Evolutionary conservation across 306 rosid genomes (phyloP).

Genomic region (Datisca glomerata): DNA sequence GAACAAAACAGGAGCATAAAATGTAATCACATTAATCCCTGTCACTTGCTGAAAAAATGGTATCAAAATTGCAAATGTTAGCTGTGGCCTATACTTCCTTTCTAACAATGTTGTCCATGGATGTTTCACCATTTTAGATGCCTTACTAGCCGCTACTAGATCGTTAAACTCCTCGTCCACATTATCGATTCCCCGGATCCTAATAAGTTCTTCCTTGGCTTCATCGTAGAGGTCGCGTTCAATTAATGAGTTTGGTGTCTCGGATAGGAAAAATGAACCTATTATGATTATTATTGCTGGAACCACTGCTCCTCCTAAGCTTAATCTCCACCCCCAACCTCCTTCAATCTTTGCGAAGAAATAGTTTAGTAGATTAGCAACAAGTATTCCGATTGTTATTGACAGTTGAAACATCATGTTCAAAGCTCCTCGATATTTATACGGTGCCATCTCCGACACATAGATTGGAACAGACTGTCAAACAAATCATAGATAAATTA

Average conservation of each 20-base stretch:
- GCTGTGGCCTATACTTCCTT: slow-evolving; percentile 66
- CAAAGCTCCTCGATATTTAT: slow-evolving; percentile 39
- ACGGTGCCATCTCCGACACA: slow-evolving; percentile 71
- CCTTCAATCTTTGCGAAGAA: slow-evolving; percentile 30
- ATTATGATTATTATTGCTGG: slow-evolving; percentile 51
- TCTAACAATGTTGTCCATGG: slow-evolving; percentile 42
- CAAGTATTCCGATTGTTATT: slow-evolving; percentile 59
- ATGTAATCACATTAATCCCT: slow-evolving; percentile 63
- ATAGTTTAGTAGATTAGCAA: slow-evolving; percentile 54
- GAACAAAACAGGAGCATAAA: slow-evolving; percentile 75
- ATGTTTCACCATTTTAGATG: slow-evolving; percentile 26
- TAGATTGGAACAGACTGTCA: slow-evolving; percentile 71
- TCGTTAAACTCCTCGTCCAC: slow-evolving; percentile 55
- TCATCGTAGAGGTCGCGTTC: slow-evolving; percentile 30
- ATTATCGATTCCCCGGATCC: slow-evolving; percentile 30
- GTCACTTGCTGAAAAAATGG: slow-evolving; percentile 84
- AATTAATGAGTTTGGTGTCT: slow-evolving; percentile 67
- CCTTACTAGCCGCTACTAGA: slow-evolving; percentile 44
- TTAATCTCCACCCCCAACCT: slow-evolving; percentile 71
- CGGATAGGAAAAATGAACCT: slow-evolving; percentile 48
- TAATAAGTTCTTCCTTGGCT: slow-evolving; percentile 32
- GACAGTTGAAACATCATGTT: slow-evolving; percentile 74
- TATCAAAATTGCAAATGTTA: slow-evolving; percentile 39
- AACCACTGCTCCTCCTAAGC: slow-evolving; percentile 63
- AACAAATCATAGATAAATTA: neutral